Evolutionary conservation across 176 grass and related monocot species (phyloP).

Genomic region (Cocos nucifera): DNA sequence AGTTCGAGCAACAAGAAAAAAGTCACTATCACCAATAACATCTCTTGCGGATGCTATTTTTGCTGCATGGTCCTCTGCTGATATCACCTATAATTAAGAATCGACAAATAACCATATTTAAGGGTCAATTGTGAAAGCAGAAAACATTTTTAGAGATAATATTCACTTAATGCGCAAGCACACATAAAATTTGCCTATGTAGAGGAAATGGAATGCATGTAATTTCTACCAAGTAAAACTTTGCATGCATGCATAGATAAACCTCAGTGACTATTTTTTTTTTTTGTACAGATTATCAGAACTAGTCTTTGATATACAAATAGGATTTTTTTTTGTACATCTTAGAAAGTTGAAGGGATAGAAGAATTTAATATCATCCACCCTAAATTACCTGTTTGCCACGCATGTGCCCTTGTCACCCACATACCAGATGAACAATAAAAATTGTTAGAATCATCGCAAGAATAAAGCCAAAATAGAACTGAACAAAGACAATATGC

Average conservation of each 20-base stretch:
- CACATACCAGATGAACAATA: too few relatives aligned
- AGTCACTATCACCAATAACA: constrained; percentile 24
- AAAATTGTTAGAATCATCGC: too few relatives aligned
- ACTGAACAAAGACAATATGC: not conserved
- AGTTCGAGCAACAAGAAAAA: constrained; percentile 40
- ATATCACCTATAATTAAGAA: constrained; percentile 27
- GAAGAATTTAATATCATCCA: not conserved
- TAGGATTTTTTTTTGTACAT: too few relatives aligned
- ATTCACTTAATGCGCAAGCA: too few relatives aligned
- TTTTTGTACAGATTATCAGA: too few relatives aligned
- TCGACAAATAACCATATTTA: not conserved
- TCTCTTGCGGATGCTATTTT: constrained; percentile 46
- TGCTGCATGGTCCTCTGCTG: constrained; percentile 39
- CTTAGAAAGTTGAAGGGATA: not conserved
- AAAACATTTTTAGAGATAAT: too few relatives aligned
- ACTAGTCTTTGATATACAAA: too few relatives aligned
- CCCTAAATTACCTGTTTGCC: constrained; percentile 33
- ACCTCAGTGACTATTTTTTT: too few relatives aligned
- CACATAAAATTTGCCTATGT: not conserved
- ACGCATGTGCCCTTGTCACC: constrained; percentile 36
- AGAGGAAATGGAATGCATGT: not conserved
- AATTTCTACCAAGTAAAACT: too few relatives aligned
- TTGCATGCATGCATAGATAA: too few relatives aligned
- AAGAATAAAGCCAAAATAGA: not conserved
- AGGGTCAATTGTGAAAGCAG: not conserved